phyloP scores from a whole-genome alignment of 2,329 filamentous ascomycete genomes.

The Penicillium sp. region DNA sequence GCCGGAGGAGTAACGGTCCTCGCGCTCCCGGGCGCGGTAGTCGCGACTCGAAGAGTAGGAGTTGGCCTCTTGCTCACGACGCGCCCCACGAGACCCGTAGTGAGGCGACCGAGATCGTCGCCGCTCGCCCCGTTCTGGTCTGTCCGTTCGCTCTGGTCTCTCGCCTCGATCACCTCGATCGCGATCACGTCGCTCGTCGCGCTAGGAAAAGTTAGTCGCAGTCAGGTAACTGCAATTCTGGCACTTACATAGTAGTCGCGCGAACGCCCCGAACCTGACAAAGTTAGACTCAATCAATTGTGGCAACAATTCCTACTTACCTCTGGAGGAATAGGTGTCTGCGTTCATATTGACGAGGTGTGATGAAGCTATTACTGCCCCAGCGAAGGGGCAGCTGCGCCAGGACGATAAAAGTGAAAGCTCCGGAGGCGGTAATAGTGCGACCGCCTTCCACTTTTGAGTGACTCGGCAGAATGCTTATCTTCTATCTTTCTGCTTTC shows the following conservation, averaged over 20 bases:
- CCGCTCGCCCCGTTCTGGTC: conserved; percentile 53
- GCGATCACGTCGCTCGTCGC: conserved; percentile 47
- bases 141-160: conserved; percentile 44
- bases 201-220: conserved; percentile 30
- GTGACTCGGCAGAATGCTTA: conserved; percentile 24
- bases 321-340: conserved; percentile 73
- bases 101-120: conserved; percentile 84
- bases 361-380: conserved; percentile 16
- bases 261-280: conserved; percentile 48
- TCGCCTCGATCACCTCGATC: conserved; percentile 40
- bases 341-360: conserved; percentile 65
- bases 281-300: conserved; percentile 24
- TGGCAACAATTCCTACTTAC: conserved; percentile 43
- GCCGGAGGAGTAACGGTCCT: conserved; percentile 78
- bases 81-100: conserved; percentile 59
- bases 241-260: conserved; percentile 51
- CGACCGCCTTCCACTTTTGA: conserved; percentile 24
- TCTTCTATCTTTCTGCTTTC: conserved; percentile 4
- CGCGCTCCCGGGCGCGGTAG: conserved; percentile 87
- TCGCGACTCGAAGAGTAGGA: conserved; percentile 89
- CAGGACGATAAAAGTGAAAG: conserved; percentile 28
- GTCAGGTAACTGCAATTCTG: conserved; percentile 6
- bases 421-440: conserved; percentile 17
- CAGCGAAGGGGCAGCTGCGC: conserved; percentile 16
- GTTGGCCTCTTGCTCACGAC: conserved; percentile 72